Base-by-base conservation (phyloP, 352 stramenopile genomes). In the Phytophthora pseudosyringae region DNA sequence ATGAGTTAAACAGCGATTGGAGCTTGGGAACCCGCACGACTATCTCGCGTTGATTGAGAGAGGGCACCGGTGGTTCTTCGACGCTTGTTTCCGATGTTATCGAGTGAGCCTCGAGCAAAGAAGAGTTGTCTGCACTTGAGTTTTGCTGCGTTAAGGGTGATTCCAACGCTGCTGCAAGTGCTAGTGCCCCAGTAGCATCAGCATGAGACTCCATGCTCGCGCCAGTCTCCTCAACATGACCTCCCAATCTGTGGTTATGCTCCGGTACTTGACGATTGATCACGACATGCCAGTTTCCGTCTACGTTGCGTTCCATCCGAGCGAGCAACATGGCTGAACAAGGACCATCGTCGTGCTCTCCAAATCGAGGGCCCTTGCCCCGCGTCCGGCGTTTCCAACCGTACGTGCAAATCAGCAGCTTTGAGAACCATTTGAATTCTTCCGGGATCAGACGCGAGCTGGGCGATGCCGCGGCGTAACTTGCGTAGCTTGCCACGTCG, bases 351-450 rank as follows among this genome's bases (percentile, higher is more conserved):
- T 47, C 55, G 25, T 56, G 16, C 21, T 64, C 66, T 26, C 47
- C 43, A 4, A 45, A 3, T 33, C 50, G 62, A 62, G 31, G 47
- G 8, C 31, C 25, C 39, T 89, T 88, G 45, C 71, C 80, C 5
- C 82, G 73, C 9, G 70, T 78, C 70, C 86, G 83, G 25, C 84
- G 81, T 49, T 89, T 89, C 84, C 84, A 91, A 0, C 84, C 84
- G 47, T 89, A 81, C 6, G 78, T 88, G 53, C 84, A 93, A 43
- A 91, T 91, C 16, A 91, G 52, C 62, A 93, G 59, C 65, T 93
- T 93, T 1, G 82, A 91, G 40, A 86, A 90, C 84, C 84, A 93
- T 32, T 87, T 88, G 43, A 76, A 73, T 11, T 71, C 41, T 18
- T 86, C 61, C 0, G 84, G 84, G 10, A 91, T 78, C 47, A 90